A percentile compares a stretch with the other conserved stretches of the same genome.
phyloP scores from a whole-genome alignment of 176 grass and related monocot genomes.

The Rhynchospora tenuis region DNA sequence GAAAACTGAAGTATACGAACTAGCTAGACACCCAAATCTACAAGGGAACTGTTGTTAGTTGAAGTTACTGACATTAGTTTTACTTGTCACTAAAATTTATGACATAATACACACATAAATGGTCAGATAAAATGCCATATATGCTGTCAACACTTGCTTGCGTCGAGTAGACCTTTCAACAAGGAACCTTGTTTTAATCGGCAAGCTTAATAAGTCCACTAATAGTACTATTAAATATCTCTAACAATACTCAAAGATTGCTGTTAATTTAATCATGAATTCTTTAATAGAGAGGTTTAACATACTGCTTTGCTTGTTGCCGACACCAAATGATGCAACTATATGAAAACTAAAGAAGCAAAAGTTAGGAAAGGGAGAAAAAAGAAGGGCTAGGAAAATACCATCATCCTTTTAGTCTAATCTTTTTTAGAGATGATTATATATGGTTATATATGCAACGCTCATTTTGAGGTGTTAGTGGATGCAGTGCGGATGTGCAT shows the following conservation, averaged over 20 bases:
- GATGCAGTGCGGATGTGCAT: neutral
- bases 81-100: conserved; percentile 26
- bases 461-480: neutral
- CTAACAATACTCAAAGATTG: neutral
- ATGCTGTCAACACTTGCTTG: neutral
- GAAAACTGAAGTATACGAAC: neutral
- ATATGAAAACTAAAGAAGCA: conserved; percentile 39
- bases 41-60: conserved; percentile 50
- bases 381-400: neutral
- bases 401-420: neutral
- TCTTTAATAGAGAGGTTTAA: neutral
- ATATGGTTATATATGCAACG: neutral
- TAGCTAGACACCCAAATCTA: conserved; percentile 44
- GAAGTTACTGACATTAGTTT: conserved; percentile 27
- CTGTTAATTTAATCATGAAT: neutral
- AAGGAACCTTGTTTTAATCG: conserved; percentile 8
- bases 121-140: neutral
- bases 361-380: conserved; percentile 23
- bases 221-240: neutral
- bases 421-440: neutral
- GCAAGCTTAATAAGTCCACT: neutral
- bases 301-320: conserved; percentile 47
- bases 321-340: conserved; percentile 53
- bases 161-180: neutral
- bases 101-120: conserved; percentile 35